A percentile compares a stretch with the other conserved stretches of the same genome.
These are phyloP conservation scores for Macrolepiota fuliginosa DNA, from an alignment of 768 basidiomycete species.

Conservation along the genomic window DNA sequence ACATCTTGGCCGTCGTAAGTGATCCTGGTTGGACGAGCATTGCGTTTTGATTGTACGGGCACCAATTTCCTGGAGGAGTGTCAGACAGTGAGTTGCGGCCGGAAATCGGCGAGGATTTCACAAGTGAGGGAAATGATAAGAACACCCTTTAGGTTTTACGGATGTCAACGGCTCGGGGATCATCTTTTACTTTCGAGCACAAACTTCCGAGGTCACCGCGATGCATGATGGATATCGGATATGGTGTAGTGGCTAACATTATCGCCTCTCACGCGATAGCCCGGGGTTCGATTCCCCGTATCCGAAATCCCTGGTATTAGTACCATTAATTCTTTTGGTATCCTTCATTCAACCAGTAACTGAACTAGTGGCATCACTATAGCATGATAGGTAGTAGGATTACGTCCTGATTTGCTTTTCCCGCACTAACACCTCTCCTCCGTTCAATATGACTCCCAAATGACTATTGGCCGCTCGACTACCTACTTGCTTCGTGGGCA, in stretches of 20 bases:
- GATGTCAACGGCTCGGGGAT: too few species aligned
- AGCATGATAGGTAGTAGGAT: not conserved
- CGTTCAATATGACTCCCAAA: not conserved
- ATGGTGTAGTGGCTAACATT: conserved; percentile 18
- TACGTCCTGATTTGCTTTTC: not conserved
- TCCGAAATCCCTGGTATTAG: not conserved
- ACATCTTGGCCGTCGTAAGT: too few species aligned
- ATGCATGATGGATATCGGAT: not conserved
- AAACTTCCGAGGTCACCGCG: too few species aligned
- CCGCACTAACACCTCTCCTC: conserved; percentile 3
- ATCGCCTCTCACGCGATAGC: too few species aligned
- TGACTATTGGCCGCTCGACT: not conserved
- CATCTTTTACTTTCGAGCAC: too few species aligned
- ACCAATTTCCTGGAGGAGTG: too few species aligned
- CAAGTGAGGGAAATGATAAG: too few species aligned
- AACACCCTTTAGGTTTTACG: too few species aligned
- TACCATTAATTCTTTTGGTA: not conserved
- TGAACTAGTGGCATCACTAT: not conserved
- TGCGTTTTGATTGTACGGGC: too few species aligned
- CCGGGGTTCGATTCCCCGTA: not conserved
- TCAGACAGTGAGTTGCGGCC: too few species aligned
- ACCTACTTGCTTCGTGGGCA: not conserved
- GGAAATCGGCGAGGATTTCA: too few species aligned
- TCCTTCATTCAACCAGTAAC: not conserved
- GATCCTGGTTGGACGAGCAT: too few species aligned